Evolutionary conservation across 805 yeast genomes (phyloP).

Genomic region (Monosporozyma servazzii): DNA sequence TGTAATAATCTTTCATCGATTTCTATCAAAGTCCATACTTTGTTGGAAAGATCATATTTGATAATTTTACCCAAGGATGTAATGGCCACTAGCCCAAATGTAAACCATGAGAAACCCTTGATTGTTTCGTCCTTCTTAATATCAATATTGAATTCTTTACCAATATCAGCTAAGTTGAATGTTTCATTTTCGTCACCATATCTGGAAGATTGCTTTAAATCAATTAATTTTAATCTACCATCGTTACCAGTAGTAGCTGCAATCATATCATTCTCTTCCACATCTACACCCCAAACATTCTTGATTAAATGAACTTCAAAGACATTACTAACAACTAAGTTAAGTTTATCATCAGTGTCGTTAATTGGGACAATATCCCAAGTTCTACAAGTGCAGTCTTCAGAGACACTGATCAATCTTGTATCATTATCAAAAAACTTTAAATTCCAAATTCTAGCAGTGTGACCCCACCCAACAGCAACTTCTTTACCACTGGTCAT

Average conservation of each 20-base stretch:
- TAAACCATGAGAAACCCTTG: slow-evolving; percentile 48
- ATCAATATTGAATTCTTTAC: slow-evolving; percentile 16
- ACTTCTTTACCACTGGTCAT: slow-evolving; percentile 45
- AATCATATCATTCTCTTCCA: slow-evolving; percentile 35
- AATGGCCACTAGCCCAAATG: slow-evolving; percentile 38
- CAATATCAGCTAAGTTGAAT: slow-evolving; percentile 31
- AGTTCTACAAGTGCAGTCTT: slow-evolving; percentile 74
- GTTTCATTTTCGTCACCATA: slow-evolving; percentile 22
- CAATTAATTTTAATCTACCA: slow-evolving; percentile 65
- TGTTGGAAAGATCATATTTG: slow-evolving; percentile 9
- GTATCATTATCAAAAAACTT: slow-evolving; percentile 39
- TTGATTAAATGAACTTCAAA: slow-evolving; percentile 74
- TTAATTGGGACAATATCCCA: slow-evolving; percentile 46
- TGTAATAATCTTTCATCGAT: slow-evolving; percentile 26
- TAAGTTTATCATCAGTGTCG: slow-evolving; percentile 1
- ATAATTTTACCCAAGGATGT: slow-evolving; percentile 55
- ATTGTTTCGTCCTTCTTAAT: slow-evolving; percentile 45
- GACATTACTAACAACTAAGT: slow-evolving; percentile 28
- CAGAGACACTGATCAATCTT: slow-evolving; percentile 59
- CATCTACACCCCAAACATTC: slow-evolving; percentile 76
- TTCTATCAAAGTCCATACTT: slow-evolving; percentile 25
- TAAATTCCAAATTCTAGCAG: slow-evolving; percentile 86
- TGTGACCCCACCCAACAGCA: slow-evolving; percentile 93
- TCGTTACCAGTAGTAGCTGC: slow-evolving; percentile 92
- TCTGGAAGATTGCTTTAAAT: slow-evolving; percentile 33